Base-by-base conservation (phyloP, 2,329 filamentous ascomycete species). In the Trichophyton schoenleinii region DNA sequence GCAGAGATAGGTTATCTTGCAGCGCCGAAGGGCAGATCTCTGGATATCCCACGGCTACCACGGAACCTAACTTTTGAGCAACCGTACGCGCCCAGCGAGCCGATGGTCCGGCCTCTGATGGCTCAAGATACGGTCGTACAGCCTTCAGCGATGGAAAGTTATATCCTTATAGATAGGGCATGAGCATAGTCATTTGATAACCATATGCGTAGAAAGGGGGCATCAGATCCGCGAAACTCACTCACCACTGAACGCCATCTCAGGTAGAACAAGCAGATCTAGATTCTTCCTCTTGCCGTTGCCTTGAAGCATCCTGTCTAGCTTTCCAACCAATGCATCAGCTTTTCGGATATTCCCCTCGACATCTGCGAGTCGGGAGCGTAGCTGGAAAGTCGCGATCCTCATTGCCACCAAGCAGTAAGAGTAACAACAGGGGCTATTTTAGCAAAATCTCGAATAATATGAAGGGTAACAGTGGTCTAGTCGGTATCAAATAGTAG, bases 41-140 rank as follows among this genome's bases (percentile, higher is more conserved):
- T 0, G 84, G 83, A 66, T 87, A 87, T 31, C 84, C 84, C 46
- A 85, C 78, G 41, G 81, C 83, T n/a, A 87, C 82, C 63, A 82
- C 80, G 68, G 83, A 86, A 36, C 74, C 71, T 59, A 83, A 73
- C 31, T 77, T 75, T 48, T 69, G 71, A n/a, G 84, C 84, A 11
- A 79, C 81, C 57, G 76, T 72, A 20, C 75, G 74, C 2, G 83
- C 84, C 84, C 84, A 87, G 66, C 75, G 68, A 9, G 82, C 81
- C 15, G 79, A 80, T 11, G 77, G 74, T 0, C 84, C 84, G 6
- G 76, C 68, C 13, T 78, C 76, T 28, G 79, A 82, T n/a, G 79
- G 77, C 66, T 87, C 84, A 1, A 86, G 76, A 68, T 78, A 83
- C 2, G 83, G 83, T 59, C 68, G 73, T 57, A 87, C 84, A 52